Percentiles rank a stretch among this genome's conserved stretches.
Conservation (phyloP, 495 filamentous ascomycete genomes). For the Lasiosphaeria hispida region DNA sequence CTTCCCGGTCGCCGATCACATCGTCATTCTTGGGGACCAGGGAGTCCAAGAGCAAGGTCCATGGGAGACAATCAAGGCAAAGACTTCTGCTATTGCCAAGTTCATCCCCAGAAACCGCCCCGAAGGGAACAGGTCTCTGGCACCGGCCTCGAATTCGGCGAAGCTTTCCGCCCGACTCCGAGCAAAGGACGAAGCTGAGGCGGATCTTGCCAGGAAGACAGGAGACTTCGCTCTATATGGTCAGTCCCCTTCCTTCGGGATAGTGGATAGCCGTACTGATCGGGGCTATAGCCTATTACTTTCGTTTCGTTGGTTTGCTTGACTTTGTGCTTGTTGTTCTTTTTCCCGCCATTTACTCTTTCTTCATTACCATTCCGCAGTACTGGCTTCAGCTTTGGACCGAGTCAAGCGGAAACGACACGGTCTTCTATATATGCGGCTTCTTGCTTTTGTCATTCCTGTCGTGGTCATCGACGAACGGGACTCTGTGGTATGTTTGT, state of each 20-base stretch:
- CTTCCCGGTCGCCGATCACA: slow-evolving; percentile 19
- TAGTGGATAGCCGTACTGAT: not conserved
- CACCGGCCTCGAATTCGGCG: not conserved
- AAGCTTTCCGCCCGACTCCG: slow-evolving; percentile 5
- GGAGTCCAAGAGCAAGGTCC: slow-evolving; percentile 22
- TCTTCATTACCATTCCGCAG: slow-evolving; percentile 39
- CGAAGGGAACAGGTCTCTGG: not conserved
- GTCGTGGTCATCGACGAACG: slow-evolving; percentile 32
- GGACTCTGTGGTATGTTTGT: slow-evolving; percentile 20
- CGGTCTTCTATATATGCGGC: slow-evolving; percentile 28
- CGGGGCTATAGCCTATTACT: slow-evolving; percentile 49
- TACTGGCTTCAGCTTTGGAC: slow-evolving; percentile 44
- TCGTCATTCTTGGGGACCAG: slow-evolving; percentile 25
- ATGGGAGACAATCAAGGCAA: slow-evolving; percentile 22
- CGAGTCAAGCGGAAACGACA: slow-evolving; percentile 15
- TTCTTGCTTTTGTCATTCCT: slow-evolving; percentile 29
- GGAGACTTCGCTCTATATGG: slow-evolving; percentile 30
- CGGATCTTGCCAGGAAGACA: slow-evolving; percentile 16
- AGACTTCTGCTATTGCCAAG: slow-evolving; percentile 15
- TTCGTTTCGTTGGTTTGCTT: slow-evolving; percentile 47
- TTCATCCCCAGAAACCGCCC: slow-evolving; percentile 8
- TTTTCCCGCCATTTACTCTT: slow-evolving; percentile 29
- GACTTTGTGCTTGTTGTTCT: slow-evolving; percentile 44
- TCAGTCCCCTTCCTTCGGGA: not conserved
- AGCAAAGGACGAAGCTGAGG: slow-evolving; percentile 5